Conservation (phyloP, 208 protist genomes). For the Wallacemonas sp. region DNA sequence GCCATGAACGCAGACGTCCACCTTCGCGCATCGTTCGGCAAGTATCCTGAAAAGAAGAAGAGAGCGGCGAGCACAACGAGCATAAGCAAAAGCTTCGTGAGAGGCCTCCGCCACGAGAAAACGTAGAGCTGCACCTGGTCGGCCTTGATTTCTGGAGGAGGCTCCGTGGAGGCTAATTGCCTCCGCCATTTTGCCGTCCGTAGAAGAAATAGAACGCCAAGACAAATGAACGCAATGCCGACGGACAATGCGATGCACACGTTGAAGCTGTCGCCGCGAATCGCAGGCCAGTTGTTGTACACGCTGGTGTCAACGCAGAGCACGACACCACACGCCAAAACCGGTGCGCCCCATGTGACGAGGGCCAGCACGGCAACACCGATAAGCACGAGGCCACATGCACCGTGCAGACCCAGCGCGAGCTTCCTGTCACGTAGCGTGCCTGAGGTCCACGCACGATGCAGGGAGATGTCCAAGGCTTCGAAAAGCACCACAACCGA, state of each 20-base stretch:
- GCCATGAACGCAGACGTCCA: constrained; percentile 35
- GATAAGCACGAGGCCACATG: neutral
- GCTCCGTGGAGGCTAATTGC: neutral
- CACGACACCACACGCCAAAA: constrained; percentile 3
- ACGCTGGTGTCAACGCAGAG: constrained; percentile 10
- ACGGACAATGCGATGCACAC: constrained; percentile 8
- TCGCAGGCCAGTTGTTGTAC: constrained; percentile 15
- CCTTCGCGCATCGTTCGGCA: constrained; percentile 50
- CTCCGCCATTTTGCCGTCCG: neutral
- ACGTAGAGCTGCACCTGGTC: neutral
- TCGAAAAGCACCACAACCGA: constrained; percentile 9
- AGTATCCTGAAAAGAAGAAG: constrained; percentile 30
- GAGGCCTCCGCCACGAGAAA: constrained; percentile 18
- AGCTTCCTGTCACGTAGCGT: neutral
- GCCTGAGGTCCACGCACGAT: constrained; percentile 1
- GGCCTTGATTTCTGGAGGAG: neutral
- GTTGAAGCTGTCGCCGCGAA: constrained; percentile 15
- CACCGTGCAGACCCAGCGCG: neutral
- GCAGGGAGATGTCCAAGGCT: neutral
- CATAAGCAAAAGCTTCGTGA: constrained; percentile 21
- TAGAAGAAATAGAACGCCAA: neutral
- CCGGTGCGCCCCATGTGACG: neutral
- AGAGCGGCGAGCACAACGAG: constrained; percentile 33
- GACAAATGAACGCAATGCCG: neutral
- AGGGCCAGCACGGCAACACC: neutral